phyloP scores from a whole-genome alignment of 306 rosid genomes.

The Corylus americana region DNA sequence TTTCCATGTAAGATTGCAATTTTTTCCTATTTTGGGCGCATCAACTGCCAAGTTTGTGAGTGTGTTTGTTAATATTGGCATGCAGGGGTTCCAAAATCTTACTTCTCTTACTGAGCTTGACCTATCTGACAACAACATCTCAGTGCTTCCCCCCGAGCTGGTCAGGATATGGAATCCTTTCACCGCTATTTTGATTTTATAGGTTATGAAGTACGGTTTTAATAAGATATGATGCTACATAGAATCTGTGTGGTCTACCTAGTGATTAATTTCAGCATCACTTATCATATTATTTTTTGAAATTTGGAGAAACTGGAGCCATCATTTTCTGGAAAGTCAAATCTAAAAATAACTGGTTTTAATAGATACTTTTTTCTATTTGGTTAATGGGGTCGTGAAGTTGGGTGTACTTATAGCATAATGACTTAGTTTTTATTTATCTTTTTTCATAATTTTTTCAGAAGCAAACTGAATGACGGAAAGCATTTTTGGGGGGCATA shows the following conservation, averaged over 20 bases:
- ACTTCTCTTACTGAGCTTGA: slow-evolving; percentile 75
- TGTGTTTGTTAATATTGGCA: slow-evolving; percentile 26
- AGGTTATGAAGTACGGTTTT: neutral
- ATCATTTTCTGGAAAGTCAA: neutral
- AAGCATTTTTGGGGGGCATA: neutral
- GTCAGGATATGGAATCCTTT: slow-evolving; percentile 47
- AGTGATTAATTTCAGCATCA: slow-evolving; percentile 2
- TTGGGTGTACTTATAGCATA: neutral
- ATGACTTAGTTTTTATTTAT: neutral
- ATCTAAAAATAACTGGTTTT: neutral
- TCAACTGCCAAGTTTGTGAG: slow-evolving; percentile 13
- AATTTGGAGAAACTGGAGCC: slow-evolving; percentile 15
- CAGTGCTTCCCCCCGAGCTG: slow-evolving; percentile 81
- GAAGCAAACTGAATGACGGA: neutral
- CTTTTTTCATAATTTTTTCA: neutral
- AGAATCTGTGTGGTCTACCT: neutral
- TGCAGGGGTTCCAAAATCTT: slow-evolving; percentile 69
- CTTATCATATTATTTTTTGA: neutral
- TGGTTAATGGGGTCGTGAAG: neutral
- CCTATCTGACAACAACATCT: slow-evolving; percentile 81
- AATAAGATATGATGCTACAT: neutral
- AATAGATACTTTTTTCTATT: too few relatives aligned
- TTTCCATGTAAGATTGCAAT: neutral
- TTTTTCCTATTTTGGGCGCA: slow-evolving; percentile 7
- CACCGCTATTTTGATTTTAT: slow-evolving; percentile 18